Evolutionary conservation across 2,329 filamentous ascomycete species (phyloP), one percentile per base, ranked within the genome.

Genomic region (Epichloe sylvatica): DNA sequence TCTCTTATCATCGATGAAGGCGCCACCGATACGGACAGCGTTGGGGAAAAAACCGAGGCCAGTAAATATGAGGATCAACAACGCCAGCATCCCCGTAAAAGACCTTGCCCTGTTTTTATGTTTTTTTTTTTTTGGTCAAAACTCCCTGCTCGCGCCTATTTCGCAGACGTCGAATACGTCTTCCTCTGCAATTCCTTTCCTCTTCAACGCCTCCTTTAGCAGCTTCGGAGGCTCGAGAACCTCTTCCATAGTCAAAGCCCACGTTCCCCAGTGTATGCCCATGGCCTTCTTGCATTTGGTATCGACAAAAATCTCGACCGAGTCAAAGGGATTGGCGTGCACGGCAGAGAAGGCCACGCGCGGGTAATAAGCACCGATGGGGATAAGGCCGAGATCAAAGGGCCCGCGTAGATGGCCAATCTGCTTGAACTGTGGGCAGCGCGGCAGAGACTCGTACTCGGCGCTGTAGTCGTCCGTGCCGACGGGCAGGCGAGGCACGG

Each of bases 231-330:
- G 91, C 68, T 95, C 89, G 50, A 90, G 64, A 1, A 94, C 84
- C 52, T 90, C 84, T 66, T 97, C 91, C 52, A 80, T 74, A 0
- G 90, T 95, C 57, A 95, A 67, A 0, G 86, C 82, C 88, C 90
- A 96, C 0, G 85, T 83, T 2, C 89, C 89, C 89, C 90, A 96
- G 62, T 96, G 91, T 57, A 96, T 95, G 2, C 80, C 90, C 69
- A 96, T 74, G 21, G 89, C 90, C 17, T 70, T 72, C 58, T 77
- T 73, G 70, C 90, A 96, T 56, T 76, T 76, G 1, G 87, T 94
- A 58, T 96, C 90, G 6, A 73, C 66, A 65, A 95, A 95, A 57
- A 97, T 95, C 59, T 92, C 87, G 37, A 95, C 89, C 0, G 83
- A 78, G 62, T 97, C 91, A 56, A 80, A 82, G 0, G 91, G 91